Percentiles rank a stretch among this genome's conserved stretches.
These are phyloP conservation scores for Candida tallmaniae DNA, from an alignment of 805 yeast species.

Conservation along the genomic window DNA sequence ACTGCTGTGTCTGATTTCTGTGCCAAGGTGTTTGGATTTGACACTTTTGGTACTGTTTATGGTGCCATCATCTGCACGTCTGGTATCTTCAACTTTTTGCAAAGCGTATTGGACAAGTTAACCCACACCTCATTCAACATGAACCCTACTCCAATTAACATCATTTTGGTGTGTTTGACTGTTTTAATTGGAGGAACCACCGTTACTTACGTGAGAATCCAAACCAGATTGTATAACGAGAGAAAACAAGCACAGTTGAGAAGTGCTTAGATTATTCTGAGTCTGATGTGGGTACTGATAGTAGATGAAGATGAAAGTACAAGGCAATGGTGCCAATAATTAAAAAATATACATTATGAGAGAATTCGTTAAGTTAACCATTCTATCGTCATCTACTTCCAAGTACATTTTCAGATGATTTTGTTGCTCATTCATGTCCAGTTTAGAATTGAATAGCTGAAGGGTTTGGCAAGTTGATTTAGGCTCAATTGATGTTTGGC, in stretches of 20 bases:
- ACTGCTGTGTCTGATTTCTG: constrained; percentile 55
- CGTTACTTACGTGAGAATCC: constrained; percentile 31
- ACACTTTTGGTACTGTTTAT: constrained; percentile 56
- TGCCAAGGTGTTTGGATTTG: constrained; percentile 61
- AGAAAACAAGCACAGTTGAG: constrained; percentile 9
- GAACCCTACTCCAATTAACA: constrained; percentile 53
- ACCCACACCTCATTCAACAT: constrained; percentile 50
- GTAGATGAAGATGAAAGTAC: too few species aligned
- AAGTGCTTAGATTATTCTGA: not conserved
- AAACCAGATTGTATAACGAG: constrained; percentile 9
- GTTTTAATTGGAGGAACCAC: constrained; percentile 40
- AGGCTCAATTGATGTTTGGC: too few species aligned
- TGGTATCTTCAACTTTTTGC: constrained; percentile 47
- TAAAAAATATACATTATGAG: too few species aligned
- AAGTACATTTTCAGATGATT: too few species aligned
- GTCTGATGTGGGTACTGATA: not conserved
- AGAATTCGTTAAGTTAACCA: too few species aligned
- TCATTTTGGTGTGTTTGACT: constrained; percentile 35
- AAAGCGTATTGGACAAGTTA: constrained; percentile 41
- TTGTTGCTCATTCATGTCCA: too few species aligned
- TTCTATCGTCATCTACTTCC: too few species aligned
- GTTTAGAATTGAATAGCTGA: too few species aligned
- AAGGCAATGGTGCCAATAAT: too few species aligned
- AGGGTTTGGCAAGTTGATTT: too few species aligned
- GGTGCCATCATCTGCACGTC: constrained; percentile 53